These are phyloP conservation scores for Actinomortierella wolfii DNA, from an alignment of 371 early-diverging fungal genomes.

Conservation along the genomic window DNA sequence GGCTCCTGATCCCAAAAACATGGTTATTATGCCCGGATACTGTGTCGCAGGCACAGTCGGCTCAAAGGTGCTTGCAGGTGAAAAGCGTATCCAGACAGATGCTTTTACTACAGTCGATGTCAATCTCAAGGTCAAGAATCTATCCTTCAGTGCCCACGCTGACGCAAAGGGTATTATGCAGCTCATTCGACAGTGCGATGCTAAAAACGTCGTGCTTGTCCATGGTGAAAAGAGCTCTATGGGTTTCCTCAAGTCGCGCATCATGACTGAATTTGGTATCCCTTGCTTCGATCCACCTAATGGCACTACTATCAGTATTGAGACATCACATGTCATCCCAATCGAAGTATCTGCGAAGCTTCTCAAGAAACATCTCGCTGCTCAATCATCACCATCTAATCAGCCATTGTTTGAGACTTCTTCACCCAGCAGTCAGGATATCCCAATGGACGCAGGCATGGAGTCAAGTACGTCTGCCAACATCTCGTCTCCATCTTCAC, in stretches of 20 bases:
- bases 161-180: conserved; percentile 99
- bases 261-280: conserved; percentile 83
- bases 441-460: not conserved
- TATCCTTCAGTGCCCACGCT: conserved; percentile 99
- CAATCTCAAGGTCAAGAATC: conserved; percentile 91
- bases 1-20: conserved; percentile 88
- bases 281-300: conserved; percentile 92
- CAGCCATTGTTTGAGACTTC: too few species aligned
- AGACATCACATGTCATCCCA: conserved; percentile 60
- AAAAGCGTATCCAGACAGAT: conserved; percentile 84
- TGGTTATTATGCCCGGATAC: conserved; percentile 93
- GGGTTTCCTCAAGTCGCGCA: conserved; percentile 83
- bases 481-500: not conserved
- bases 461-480: not conserved
- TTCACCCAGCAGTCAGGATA: too few species aligned
- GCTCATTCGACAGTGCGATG: conserved; percentile 91
- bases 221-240: conserved; percentile 97
- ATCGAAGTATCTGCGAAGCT: conserved; percentile 62
- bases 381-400: conserved; percentile 8
- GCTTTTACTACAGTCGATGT: conserved; percentile 77
- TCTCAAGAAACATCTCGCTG: conserved; percentile 51
- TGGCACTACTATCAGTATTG: conserved; percentile 74
- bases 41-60: conserved; percentile 97
- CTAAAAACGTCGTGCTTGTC: conserved; percentile 96
- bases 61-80: conserved; percentile 92